Conservation (phyloP, 192 early-diverging fungal species). For the Coemansia sp. region DNA sequence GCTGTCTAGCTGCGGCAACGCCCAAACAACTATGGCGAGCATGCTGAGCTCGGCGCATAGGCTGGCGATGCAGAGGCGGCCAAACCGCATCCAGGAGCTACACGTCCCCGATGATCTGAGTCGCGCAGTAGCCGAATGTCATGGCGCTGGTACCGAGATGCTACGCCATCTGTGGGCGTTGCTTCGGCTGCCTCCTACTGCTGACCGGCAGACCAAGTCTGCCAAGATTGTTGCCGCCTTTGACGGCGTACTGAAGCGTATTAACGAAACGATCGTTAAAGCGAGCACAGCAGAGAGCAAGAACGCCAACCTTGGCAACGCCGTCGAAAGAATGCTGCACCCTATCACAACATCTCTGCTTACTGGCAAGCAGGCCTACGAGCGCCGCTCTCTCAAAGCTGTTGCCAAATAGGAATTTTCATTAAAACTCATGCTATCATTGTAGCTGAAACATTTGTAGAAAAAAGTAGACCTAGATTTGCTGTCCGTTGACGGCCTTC, state of each 20-base stretch:
- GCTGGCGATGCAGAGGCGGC: constrained; percentile 18
- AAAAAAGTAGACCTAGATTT: not conserved
- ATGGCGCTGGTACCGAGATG: constrained; percentile 53
- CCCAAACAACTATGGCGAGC: constrained; percentile 27
- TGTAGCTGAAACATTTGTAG: not conserved
- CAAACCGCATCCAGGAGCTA: constrained; percentile 46
- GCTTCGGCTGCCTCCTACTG: constrained; percentile 31
- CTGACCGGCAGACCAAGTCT: constrained; percentile 31
- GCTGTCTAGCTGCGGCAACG: constrained; percentile 22
- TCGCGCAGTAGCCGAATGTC: constrained; percentile 41
- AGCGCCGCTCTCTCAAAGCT: not conserved
- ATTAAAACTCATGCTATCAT: not conserved
- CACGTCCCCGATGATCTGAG: constrained; percentile 29
- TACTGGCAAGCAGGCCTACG: constrained; percentile 27
- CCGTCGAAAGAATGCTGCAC: constrained; percentile 48
- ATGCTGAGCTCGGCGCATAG: constrained; percentile 28
- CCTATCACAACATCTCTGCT: constrained; percentile 37
- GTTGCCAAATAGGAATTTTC: not conserved
- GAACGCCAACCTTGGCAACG: constrained; percentile 23
- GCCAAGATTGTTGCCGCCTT: constrained; percentile 47
- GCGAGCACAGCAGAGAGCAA: constrained; percentile 34
- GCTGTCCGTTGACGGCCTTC: constrained; percentile 7
- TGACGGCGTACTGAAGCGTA: constrained; percentile 20
- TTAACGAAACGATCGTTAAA: constrained; percentile 33
- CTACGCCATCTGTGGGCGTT: constrained; percentile 53